Evolutionary conservation across 164 flowering plant genomes (phyloP), one percentile per base, ranked within the genome.

Genomic region (Kalanchoe fedtschenkoi): DNA sequence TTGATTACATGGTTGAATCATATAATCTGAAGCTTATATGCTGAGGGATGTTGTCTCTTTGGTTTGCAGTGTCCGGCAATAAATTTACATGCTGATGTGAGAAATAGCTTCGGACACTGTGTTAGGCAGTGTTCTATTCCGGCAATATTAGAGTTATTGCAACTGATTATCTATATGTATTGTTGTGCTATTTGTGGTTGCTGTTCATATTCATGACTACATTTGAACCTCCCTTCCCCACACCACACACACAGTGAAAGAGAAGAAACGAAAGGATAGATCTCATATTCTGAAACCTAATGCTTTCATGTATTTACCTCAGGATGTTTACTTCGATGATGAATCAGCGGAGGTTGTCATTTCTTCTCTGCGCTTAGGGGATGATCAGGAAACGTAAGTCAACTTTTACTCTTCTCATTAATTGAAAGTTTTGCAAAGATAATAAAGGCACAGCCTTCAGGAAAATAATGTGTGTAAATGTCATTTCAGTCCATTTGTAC

Each of bases 241-340:
- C 53, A 57, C 15, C n/a, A 57, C 6, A 24, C 26, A 17, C 3
- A 17, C 9, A 1, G 17, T 34, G 8, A 58, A 9, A 32, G 0
- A 28, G 21, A 32, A 35, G 13, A 32, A 35, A n/a, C n/a, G n/a
- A 33, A 17, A 58, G 34, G 9, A 21, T 21, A 17, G 9, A 21
- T 21, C 3, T 33, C 7, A 55, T 5, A 57, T 17, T 16, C 5
- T 15, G 8, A 58, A 32, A 17, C 5, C 21, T 58, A 1, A n/a
- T 16, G 16, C 28, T n/a, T 62, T 4, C 60, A 22, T 34, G 54
- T 16, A 16, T 63, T 8, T 57, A 61, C 67, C 19, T 66, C 85
- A 91, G 98, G 96, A 91, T 75, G 92, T 87, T n/a, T 91, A 91
- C 76, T 91, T 89, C 67, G 96, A 92, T 63, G 96, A 92, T 76